Evolutionary conservation across 495 filamentous ascomycete species (phyloP), one percentile per base, ranked within the genome.

Genomic region (Chaetomium tenue): DNA sequence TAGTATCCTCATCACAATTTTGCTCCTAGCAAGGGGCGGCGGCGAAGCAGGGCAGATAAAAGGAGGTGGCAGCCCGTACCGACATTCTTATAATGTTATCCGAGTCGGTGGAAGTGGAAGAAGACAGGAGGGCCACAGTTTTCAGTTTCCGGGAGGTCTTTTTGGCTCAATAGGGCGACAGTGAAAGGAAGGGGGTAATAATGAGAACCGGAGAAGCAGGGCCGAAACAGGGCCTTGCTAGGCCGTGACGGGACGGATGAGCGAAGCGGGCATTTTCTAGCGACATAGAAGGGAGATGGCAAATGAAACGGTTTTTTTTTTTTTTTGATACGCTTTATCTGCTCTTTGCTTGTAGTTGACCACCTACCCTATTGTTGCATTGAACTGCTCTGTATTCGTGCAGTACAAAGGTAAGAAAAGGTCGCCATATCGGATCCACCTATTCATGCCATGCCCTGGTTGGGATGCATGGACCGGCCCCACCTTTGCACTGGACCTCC

Each of bases 71-170:
- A 23, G 23, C 33, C 9, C 3, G 18, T 15, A 13, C 55, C 39
- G 58, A 26, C 58, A 51, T 60, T 51, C 58, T 60, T 46, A 44
- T 51, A 9, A 23, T 23, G 5, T 20, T 50, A 20, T 50, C 44
- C 46, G n/a, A 23, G 28, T 12, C 30, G 30, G 30, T 42, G 47
- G 59, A 22, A 26, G 59, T 42, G 44, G 11, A 12, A 37, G 18
- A 1, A 20, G 48, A 13, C 28, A 30, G 28, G n/a, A n/a, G 16
- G 28, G 58, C 44, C 26, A 50, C 58, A 39, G 26, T 46, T n/a
- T 37, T 11, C 7, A n/a, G 23, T 60, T 48, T 59, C n/a, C 51
- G 37, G 46, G 46, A 37, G 25, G 11, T 13, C 28, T 30, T 25
- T 11, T 37, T 37, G 33, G 6, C 33, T 40, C 40, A 16, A 44